Evolutionary conservation across 2,329 filamentous ascomycete genomes (phyloP), one percentile per base, ranked within the genome.

Genomic region (Pseudogymnoascus sp.): DNA sequence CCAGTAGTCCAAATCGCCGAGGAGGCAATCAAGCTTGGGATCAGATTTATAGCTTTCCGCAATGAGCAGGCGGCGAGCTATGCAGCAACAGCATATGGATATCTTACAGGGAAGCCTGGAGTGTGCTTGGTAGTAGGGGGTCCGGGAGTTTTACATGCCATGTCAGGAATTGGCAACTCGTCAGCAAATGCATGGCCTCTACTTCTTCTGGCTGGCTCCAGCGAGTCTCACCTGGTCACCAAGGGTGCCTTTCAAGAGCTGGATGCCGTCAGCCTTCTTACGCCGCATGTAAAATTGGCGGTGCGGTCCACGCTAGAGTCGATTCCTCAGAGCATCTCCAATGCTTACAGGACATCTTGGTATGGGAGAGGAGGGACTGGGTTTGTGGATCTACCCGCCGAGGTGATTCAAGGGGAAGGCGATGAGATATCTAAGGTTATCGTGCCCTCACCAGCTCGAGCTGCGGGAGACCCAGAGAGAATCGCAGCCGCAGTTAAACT

Each of bases 31-130:
- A 78, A 80, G 61, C 72, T 83, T 44, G 82, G 82, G 0, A 83
- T 85, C 65, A 77, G 81, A 31, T 85, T 84, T 71, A 79, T 85
- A 61, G 82, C 78, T 25, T 85, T 84, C 67, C 75, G 83, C 31
- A 85, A 85, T 66, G 82, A 86, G 67, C 82, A 86, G 71, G 81
- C 83, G 10, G 81, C 80, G 34, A 79, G 78, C 66, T 85, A 85
- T 75, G 82, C 83, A 10, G 82, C 83, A 2, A 82, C 79, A 59
- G 80, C 80, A 5, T 84, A 85, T 77, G 82, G 82, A 12, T 85
- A 84, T 67, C 75, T 85, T 67, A 84, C 81, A 2, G 82, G 82
- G 18, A 77, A 71, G 62, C 82, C 82, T 3, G 83, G 82, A 2
- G 79, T 85, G 8, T 84, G 82, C 69, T 74, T 85, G 40, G 79